phyloP scores from a whole-genome alignment of 306 rosid genomes.

The Castanea sativa region DNA sequence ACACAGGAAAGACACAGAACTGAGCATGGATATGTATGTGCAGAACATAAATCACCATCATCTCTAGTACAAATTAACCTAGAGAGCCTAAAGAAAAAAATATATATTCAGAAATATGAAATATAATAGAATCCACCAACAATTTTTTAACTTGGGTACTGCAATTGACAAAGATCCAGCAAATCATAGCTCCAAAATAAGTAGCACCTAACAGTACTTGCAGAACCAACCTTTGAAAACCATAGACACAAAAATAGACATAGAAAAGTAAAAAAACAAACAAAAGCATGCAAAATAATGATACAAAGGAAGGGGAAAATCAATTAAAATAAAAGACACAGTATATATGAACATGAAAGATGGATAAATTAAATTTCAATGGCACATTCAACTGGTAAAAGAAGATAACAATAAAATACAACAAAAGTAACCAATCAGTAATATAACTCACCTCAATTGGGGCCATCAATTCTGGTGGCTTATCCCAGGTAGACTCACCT shows the following conservation, averaged over 20 bases:
- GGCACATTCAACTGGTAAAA: slow-evolving; percentile 26
- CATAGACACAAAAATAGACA: slow-evolving; percentile 18
- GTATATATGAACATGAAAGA: neutral
- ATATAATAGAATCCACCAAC: neutral
- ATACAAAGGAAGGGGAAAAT: neutral
- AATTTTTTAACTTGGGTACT: neutral
- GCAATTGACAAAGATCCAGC: slow-evolving; percentile 6
- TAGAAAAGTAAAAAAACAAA: neutral
- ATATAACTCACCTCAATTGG: slow-evolving; percentile 82
- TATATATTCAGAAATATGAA: neutral
- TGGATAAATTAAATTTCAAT: neutral
- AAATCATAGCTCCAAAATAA: slow-evolving; percentile 18
- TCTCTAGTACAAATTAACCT: neutral
- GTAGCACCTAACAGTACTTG: slow-evolving; percentile 17
- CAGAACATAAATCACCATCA: neutral
- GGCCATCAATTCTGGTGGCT: slow-evolving; percentile 92
- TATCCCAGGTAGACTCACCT: slow-evolving; percentile 94
- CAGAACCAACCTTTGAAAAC: slow-evolving; percentile 4
- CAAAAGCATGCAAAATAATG: neutral
- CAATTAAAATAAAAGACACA: neutral
- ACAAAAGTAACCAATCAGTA: slow-evolving; percentile 10
- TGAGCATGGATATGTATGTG: too few species aligned
- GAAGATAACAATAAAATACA: slow-evolving; percentile 21
- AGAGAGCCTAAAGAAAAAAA: neutral
- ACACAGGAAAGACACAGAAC: neutral